Conservation (phyloP, 306 rosid species). For the Biancaea sappan region DNA sequence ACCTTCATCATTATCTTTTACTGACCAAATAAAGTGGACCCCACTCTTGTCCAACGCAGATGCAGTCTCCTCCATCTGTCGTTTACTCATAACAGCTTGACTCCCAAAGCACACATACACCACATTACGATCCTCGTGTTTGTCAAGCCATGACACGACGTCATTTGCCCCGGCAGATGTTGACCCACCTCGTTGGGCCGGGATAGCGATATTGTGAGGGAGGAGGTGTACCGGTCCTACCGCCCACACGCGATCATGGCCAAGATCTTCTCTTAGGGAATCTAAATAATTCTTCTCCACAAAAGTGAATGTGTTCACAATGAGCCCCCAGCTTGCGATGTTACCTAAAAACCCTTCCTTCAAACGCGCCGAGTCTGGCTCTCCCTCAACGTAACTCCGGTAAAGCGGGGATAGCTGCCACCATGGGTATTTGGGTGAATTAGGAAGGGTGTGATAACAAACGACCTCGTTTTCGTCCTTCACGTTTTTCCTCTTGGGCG, state of each 20-base stretch:
- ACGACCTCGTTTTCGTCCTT: slow-evolving; percentile 40
- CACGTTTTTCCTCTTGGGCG: background rate
- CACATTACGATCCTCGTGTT: slow-evolving; percentile 20
- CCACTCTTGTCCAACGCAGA: slow-evolving; percentile 48
- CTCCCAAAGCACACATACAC: slow-evolving; percentile 65
- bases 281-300: slow-evolving; percentile 48
- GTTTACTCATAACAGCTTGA: slow-evolving; percentile 12
- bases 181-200: slow-evolving; percentile 40
- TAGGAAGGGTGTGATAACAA: slow-evolving; percentile 32
- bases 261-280: slow-evolving; percentile 29
- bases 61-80: slow-evolving; percentile 40
- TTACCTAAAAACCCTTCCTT: slow-evolving; percentile 27
- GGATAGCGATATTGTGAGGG: background rate
- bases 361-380: slow-evolving; percentile 28
- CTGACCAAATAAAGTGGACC: slow-evolving; percentile 50
- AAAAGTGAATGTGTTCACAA: slow-evolving; percentile 46
- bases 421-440: slow-evolving; percentile 60
- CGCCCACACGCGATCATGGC: slow-evolving; percentile 56
- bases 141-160: slow-evolving; percentile 52
- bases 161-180: slow-evolving; percentile 23
- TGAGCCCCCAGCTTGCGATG: slow-evolving; percentile 51
- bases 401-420: slow-evolving; percentile 56
- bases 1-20: slow-evolving; percentile 10
- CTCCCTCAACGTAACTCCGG: slow-evolving; percentile 36
- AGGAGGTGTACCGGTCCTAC: slow-evolving; percentile 57